Percentiles rank a stretch among this genome's conserved stretches.
These are phyloP conservation scores for Coemansia sp. DNA, from an alignment of 192 early-diverging fungal species.

Conservation along the genomic window DNA sequence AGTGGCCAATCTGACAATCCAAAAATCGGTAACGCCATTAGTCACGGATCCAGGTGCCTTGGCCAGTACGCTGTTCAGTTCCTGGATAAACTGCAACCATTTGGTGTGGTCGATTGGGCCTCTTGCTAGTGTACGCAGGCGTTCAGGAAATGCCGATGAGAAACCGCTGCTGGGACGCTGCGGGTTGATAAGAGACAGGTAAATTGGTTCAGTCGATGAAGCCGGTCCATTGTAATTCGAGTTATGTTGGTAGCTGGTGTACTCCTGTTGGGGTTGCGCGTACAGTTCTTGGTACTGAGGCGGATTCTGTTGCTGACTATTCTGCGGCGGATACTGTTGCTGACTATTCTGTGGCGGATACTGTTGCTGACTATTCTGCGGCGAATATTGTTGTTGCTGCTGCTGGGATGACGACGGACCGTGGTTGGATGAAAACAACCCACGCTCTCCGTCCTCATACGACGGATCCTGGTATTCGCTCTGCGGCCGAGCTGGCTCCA, in stretches of 20 bases:
- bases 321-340: not conserved
- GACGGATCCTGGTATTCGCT: no score
- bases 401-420: no score
- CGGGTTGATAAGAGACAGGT: not conserved
- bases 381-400: no score
- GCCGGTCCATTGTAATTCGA: not conserved
- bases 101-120: not conserved
- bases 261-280: not conserved
- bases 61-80: not conserved
- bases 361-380: no score
- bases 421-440: no score
- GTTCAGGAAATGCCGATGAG: not conserved
- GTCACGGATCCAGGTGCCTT: not conserved
- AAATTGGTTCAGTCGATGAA: not conserved
- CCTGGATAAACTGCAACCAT: not conserved
- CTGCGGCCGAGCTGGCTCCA: no score
- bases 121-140: not conserved
- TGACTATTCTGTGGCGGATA: not conserved
- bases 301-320: not conserved
- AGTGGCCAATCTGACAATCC: not conserved
- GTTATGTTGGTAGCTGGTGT: not conserved
- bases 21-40: not conserved
- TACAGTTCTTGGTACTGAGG: not conserved
- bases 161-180: not conserved
- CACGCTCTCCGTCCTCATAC: no score